Evolutionary conservation across 108 stramenopile species (phyloP).

Genomic region (Seminavis robusta): DNA sequence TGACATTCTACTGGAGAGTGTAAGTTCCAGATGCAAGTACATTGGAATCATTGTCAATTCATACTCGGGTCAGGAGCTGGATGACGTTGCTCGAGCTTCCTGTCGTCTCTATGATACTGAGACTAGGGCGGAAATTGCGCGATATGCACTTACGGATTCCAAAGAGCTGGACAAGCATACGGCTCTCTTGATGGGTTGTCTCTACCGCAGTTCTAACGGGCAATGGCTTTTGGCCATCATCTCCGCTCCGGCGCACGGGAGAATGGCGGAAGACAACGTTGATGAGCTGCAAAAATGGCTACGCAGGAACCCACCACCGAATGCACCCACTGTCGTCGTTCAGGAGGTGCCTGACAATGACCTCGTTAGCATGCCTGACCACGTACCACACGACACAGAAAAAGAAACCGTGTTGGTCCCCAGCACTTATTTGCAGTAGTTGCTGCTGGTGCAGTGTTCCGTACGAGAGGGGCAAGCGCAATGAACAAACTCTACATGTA

Average conservation of each 20-base stretch:
- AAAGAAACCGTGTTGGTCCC: too few species aligned
- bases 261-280: slow-evolving; percentile 22
- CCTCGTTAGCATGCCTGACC: too few species aligned
- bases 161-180: slow-evolving; percentile 30
- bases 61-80: slow-evolving; percentile 42
- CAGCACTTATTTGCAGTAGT: too few species aligned
- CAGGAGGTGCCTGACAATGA: too few species aligned
- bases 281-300: slow-evolving; percentile 13
- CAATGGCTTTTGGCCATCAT: slow-evolving; percentile 38
- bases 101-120: slow-evolving; percentile 42
- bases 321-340: too few species aligned
- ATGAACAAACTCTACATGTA: too few species aligned
- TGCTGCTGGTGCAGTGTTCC: too few species aligned
- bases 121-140: slow-evolving; percentile 28
- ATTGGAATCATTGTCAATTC: slow-evolving; percentile 46
- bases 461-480: too few species aligned
- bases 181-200: slow-evolving; percentile 32
- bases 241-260: slow-evolving; percentile 26
- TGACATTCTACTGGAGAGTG: slow-evolving; percentile 20
- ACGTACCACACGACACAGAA: too few species aligned
- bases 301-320: slow-evolving; percentile 2
- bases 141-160: slow-evolving; percentile 32
- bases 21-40: slow-evolving; percentile 23
- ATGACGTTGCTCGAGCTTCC: slow-evolving; percentile 37
- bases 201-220: slow-evolving; percentile 19